These are phyloP conservation scores for Fusarium virguliforme DNA, from an alignment of 2,329 filamentous ascomycete species.

Conservation along the genomic window DNA sequence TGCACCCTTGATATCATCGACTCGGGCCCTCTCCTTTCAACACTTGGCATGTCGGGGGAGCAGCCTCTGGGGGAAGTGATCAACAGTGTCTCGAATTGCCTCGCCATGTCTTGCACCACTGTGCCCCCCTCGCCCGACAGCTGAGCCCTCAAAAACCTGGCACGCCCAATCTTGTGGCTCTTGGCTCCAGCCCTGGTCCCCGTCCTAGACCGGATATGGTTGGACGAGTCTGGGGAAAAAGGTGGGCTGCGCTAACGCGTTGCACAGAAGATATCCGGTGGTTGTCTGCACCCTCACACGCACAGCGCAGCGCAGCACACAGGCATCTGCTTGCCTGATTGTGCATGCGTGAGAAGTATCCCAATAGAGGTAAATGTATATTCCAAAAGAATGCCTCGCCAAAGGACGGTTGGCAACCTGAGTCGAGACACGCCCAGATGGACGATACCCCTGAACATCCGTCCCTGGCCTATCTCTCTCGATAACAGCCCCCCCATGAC, in stretches of 20 bases:
- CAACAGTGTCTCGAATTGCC: background rate
- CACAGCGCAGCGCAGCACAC: background rate
- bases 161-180: slow-evolving; percentile 1
- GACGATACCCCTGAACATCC: slow-evolving; percentile 5
- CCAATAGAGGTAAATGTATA: background rate
- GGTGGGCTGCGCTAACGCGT: background rate
- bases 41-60: background rate
- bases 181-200: slow-evolving; percentile 5
- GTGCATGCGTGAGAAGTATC: background rate
- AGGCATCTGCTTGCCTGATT: background rate
- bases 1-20: background rate
- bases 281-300: background rate
- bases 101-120: background rate
- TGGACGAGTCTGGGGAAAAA: slow-evolving; percentile 5
- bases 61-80: slow-evolving; percentile 7
- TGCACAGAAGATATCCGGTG: background rate
- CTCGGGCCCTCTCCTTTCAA: background rate
- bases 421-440: background rate
- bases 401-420: background rate
- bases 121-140: slow-evolving; percentile 2
- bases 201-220: slow-evolving; percentile 4
- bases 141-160: background rate
- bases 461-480: background rate
- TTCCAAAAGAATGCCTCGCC: background rate
- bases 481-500: slow-evolving; percentile 10